Evolutionary conservation across 176 grass and related monocot species (phyloP), one percentile per base, ranked within the genome.

Genomic region (Elymus sibiricus): DNA sequence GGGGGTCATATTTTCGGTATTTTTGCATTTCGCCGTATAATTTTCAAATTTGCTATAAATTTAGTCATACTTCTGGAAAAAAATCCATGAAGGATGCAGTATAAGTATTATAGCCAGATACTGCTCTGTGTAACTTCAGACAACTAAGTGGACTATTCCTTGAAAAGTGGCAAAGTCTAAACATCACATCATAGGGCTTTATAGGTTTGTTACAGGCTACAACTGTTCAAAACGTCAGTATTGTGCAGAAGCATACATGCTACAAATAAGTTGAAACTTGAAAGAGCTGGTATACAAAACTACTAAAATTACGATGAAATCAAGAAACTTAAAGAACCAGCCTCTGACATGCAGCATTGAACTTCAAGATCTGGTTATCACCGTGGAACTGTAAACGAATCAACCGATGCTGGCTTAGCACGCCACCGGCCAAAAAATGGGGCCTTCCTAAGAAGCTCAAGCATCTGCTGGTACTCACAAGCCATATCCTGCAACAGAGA

Each of bases 391-490:
- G 67, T 32, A 83, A 98, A 95, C 0, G 55, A 49, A 28, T 98
- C 84, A 0, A 95, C 27, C 0, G 76, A 87, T 73, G 74, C 9
- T 72, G 91, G 80, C 78, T 98, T 98, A 26, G 79, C 51, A 22
- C 70, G 21, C 95, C 95, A 94, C 25, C 60, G 79, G 64, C 31
- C 29, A 26, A 92, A 98, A 76, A 86, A 78, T 26, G 89, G 80
- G 95, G 51, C 29, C n/a, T 90, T 66, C 55, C 79, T 93, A 32
- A 98, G 71, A 73, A 94, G 81, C 42, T 77, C 51, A 77, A 98
- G 51, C 40, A 69, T 14, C 46, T 85, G 85, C 34, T 90, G 91
- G 64, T 98, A 95, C 65, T 87, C 95, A 43, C 53, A 63, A 76
- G 93, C 85, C 82, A 65, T 77, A 37, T 83, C 85, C 93, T 98